phyloP scores from a whole-genome alignment of 495 filamentous ascomycete genomes.

The Penicillium samsonianum region DNA sequence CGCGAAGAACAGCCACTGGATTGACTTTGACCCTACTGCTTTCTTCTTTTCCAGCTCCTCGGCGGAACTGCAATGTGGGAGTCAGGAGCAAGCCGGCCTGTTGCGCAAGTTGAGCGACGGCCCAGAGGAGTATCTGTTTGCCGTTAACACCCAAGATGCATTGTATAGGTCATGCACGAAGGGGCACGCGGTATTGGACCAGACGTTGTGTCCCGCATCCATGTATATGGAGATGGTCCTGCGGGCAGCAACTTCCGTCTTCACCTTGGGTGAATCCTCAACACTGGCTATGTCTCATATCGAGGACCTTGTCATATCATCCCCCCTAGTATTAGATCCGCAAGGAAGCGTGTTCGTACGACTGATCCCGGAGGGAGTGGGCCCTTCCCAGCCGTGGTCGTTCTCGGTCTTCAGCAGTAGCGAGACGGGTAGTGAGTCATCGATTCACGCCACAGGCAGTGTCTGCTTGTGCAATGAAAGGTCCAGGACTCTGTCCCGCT shows the following conservation, averaged over 20 bases:
- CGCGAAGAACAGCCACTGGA: constrained; percentile 37
- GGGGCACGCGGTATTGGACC: constrained; percentile 41
- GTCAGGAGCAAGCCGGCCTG: neutral
- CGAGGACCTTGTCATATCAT: neutral
- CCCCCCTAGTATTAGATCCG: neutral
- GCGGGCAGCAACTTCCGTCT: neutral
- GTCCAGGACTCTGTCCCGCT: constrained; percentile 7
- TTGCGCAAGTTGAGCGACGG: neutral
- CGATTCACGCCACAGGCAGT: neutral
- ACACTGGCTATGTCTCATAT: neutral
- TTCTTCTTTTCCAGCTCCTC: neutral
- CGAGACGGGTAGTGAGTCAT: neutral
- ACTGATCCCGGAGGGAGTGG: neutral
- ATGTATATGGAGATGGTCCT: constrained; percentile 44
- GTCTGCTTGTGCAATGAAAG: neutral
- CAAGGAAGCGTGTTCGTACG: neutral
- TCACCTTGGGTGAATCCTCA: neutral
- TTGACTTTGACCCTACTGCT: constrained; percentile 16
- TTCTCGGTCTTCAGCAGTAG: neutral
- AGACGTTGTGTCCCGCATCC: constrained; percentile 42
- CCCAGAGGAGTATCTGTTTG: neutral
- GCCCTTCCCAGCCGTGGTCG: neutral
- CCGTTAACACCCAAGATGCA: neutral
- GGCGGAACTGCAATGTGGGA: neutral
- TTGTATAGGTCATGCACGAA: neutral